Conservation (phyloP, 148 eudicot species). For the Cornus controversa region DNA sequence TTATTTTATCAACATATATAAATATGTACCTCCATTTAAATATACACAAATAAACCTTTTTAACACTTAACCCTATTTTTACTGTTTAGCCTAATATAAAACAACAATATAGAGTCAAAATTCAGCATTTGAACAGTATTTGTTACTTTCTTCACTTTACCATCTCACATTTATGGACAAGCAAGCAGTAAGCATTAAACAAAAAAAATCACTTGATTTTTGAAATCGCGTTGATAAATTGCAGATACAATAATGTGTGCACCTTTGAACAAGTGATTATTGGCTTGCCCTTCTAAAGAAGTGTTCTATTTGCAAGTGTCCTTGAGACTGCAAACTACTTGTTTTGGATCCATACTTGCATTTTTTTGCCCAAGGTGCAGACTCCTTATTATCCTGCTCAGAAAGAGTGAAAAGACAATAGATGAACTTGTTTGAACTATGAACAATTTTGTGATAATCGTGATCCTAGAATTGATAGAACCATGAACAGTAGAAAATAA, state of each 20-base stretch:
- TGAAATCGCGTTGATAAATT: neutral
- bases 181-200: neutral
- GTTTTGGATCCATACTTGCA: slow-evolving; percentile 53
- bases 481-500: neutral
- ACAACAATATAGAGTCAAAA: too few species aligned
- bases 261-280: slow-evolving; percentile 7
- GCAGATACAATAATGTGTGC: neutral
- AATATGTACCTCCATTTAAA: too few species aligned
- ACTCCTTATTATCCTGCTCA: slow-evolving; percentile 48
- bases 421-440: neutral
- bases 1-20: too few species aligned
- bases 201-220: neutral
- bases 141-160: too few species aligned
- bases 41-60: too few species aligned
- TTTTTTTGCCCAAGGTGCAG: slow-evolving; percentile 40
- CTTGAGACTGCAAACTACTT: slow-evolving; percentile 45
- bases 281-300: slow-evolving; percentile 56
- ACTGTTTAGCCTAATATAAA: too few species aligned
- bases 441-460: neutral
- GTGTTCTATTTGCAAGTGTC: slow-evolving; percentile 72
- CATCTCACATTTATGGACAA: too few species aligned
- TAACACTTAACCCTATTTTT: too few species aligned
- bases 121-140: too few species aligned
- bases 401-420: neutral
- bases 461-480: neutral